These are phyloP conservation scores for Aspergillus homomorphus DNA, from an alignment of 495 filamentous ascomycete genomes.

Conservation along the genomic window DNA sequence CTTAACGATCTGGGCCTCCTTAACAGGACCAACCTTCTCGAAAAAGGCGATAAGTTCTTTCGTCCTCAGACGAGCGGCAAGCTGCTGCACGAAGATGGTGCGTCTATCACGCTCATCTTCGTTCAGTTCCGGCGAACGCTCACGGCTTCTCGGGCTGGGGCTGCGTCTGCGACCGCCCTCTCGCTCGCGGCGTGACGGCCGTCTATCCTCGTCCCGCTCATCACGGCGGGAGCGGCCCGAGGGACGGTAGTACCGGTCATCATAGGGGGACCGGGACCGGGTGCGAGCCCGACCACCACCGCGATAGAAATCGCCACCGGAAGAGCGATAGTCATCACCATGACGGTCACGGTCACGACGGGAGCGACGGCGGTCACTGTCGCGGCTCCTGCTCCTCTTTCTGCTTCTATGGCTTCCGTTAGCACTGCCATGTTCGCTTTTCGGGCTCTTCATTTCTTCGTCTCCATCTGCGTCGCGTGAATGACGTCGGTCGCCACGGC, in stretches of 20 bases:
- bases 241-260: slow-evolving; percentile 74
- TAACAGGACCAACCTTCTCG: slow-evolving; percentile 92
- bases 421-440: slow-evolving; percentile 78
- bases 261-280: slow-evolving; percentile 72
- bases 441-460: slow-evolving; percentile 65
- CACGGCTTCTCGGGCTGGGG: slow-evolving; percentile 41
- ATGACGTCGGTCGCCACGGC: slow-evolving; percentile 61
- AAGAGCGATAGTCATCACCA: slow-evolving; percentile 57
- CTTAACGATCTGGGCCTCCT: slow-evolving; percentile 99
- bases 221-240: slow-evolving; percentile 55
- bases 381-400: slow-evolving; percentile 77
- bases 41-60: slow-evolving; percentile 95
- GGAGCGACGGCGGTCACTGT: slow-evolving; percentile 72
- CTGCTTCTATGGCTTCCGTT: slow-evolving; percentile 80
- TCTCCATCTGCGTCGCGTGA: slow-evolving; percentile 63
- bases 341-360: slow-evolving; percentile 66
- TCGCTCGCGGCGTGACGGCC: slow-evolving; percentile 48
- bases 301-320: slow-evolving; percentile 70
- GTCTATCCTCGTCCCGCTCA: slow-evolving; percentile 51
- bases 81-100: slow-evolving; percentile 97
- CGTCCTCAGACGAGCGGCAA: slow-evolving; percentile 86
- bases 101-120: slow-evolving; percentile 96
- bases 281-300: slow-evolving; percentile 66
- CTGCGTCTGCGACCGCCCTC: slow-evolving; percentile 52
- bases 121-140: slow-evolving; percentile 64